Conservation (phyloP, 2,329 filamentous ascomycete species). For the Penicillium verrucosum region DNA sequence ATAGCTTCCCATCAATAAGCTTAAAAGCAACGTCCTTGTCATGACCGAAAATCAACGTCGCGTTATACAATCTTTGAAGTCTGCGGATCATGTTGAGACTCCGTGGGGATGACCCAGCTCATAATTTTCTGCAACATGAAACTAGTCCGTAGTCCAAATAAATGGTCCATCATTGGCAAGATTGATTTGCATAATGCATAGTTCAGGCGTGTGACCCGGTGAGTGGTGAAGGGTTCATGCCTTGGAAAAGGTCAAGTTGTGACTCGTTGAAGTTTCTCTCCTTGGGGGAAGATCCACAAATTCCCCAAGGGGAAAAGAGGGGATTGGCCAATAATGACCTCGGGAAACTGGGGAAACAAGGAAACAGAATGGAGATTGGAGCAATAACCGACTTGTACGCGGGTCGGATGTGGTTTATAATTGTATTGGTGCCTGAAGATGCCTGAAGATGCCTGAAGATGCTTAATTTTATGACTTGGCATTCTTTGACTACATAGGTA, state of each 20-base stretch:
- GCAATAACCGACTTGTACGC: too few species aligned
- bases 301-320: too few species aligned
- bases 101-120: constrained; percentile 36
- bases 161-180: constrained; percentile 37
- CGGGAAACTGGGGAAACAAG: too few species aligned
- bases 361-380: too few species aligned
- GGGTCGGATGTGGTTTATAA: too few species aligned
- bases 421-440: too few species aligned
- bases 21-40: constrained; percentile 12
- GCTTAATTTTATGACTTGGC: too few species aligned
- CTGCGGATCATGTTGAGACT: constrained; percentile 29
- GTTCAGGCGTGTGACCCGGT: constrained; percentile 39
- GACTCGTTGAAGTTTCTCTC: constrained; percentile 39
- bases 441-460: too few species aligned
- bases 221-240: constrained; percentile 38
- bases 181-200: constrained; percentile 39
- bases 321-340: too few species aligned
- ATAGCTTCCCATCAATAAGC: neutral
- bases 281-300: too few species aligned
- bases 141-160: constrained; percentile 44
- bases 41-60: constrained; percentile 34
- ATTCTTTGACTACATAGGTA: too few species aligned
- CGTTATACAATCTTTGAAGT: constrained; percentile 31
- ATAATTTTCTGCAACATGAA: constrained; percentile 42
- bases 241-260: constrained; percentile 40